Evolutionary conservation across 805 yeast genomes (phyloP).

Genomic region (Wickerhamomyces silvicola): DNA sequence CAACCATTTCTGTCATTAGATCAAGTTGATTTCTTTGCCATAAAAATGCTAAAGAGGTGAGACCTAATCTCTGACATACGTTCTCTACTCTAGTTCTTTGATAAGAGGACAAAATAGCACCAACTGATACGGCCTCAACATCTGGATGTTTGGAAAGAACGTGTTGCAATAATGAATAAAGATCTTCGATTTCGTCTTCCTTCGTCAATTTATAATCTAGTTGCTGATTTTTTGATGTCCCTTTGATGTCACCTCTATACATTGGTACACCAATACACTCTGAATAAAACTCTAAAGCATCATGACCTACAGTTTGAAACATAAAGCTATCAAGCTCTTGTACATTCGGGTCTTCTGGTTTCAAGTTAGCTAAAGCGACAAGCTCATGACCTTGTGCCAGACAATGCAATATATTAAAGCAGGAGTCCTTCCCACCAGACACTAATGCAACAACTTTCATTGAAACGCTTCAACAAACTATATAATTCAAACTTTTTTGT

Average conservation of each 20-base stretch:
- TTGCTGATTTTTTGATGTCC: constrained; percentile 53
- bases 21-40: constrained; percentile 88
- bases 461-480: too few species aligned
- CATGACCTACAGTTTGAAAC: constrained; percentile 97
- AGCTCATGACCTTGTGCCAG: constrained; percentile 80
- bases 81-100: constrained; percentile 92
- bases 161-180: constrained; percentile 43
- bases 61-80: constrained; percentile 69
- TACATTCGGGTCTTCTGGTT: constrained; percentile 44
- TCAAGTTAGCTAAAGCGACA: constrained; percentile 77
- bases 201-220: constrained; percentile 65
- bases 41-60: constrained; percentile 66
- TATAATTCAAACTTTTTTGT: too few species aligned
- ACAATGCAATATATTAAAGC: constrained; percentile 84
- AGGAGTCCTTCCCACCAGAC: constrained; percentile 96
- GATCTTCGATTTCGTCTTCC: constrained; percentile 85
- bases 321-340: constrained; percentile 89
- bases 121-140: constrained; percentile 82
- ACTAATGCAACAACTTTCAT: constrained; percentile 93
- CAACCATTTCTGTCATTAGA: constrained; percentile 77
- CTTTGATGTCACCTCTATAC: constrained; percentile 59
- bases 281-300: constrained; percentile 56
- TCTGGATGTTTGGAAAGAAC: constrained; percentile 59
- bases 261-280: constrained; percentile 76
- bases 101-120: constrained; percentile 93